Evolutionary conservation across 73 alveolate genomes (phyloP).

Genomic region (Symbiodinium pilosum): DNA sequence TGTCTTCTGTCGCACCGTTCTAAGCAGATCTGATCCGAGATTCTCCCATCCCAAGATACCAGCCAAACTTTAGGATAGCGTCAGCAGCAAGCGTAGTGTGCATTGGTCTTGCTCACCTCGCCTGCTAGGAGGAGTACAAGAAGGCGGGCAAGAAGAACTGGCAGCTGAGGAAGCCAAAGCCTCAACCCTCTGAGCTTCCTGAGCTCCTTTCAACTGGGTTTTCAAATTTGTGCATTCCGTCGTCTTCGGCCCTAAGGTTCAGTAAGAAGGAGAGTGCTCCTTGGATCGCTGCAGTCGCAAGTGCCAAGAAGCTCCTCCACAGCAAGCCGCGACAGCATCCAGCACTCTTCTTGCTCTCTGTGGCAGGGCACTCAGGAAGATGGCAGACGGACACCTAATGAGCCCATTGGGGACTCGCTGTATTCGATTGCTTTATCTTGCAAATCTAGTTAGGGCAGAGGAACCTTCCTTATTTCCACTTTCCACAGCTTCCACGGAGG

Average conservation of each 20-base stretch:
- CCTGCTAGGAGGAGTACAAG: constrained; percentile 55
- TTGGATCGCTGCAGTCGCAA: constrained; percentile 42
- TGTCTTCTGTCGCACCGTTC: too few relatives aligned
- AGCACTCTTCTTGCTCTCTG: constrained; percentile 58
- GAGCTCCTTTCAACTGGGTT: background rate
- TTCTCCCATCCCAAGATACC: too few relatives aligned
- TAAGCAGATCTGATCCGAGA: too few relatives aligned
- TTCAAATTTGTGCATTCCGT: too few relatives aligned
- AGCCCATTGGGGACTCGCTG: too few relatives aligned
- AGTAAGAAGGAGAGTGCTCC: constrained; percentile 62
- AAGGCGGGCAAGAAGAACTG: constrained; percentile 83
- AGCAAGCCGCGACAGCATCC: constrained; percentile 32
- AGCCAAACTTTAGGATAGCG: too few relatives aligned
- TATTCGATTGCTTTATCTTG: too few relatives aligned
- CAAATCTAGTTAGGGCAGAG: too few relatives aligned
- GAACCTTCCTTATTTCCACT: too few relatives aligned
- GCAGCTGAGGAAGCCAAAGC: constrained; percentile 50
- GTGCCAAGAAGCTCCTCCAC: constrained; percentile 67
- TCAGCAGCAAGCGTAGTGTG: too few relatives aligned
- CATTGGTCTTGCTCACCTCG: too few relatives aligned
- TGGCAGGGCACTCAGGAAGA: constrained; percentile 18
- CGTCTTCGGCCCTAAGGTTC: background rate
- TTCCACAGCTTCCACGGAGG: too few relatives aligned
- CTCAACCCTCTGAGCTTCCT: background rate
- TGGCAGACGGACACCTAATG: background rate